phyloP scores from a whole-genome alignment of 306 rosid genomes.

The Quercus bicolor region DNA sequence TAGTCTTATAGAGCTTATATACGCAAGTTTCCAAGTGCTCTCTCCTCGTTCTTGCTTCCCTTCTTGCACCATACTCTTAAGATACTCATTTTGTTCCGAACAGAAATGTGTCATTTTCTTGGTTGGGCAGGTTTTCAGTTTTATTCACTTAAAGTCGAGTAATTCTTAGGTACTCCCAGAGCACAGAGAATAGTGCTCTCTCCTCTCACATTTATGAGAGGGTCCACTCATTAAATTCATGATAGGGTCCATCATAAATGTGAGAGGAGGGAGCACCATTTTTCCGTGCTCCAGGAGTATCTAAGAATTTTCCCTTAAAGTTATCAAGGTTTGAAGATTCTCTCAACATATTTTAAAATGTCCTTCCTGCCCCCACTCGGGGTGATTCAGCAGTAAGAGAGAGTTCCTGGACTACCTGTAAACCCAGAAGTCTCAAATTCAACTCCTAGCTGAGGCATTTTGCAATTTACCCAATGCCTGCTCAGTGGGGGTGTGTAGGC shows the following conservation, averaged over 20 bases:
- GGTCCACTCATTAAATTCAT: too few species aligned
- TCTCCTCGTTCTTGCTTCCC: neutral
- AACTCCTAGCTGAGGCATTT: too few species aligned
- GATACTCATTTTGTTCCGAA: neutral
- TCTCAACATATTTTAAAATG: neutral
- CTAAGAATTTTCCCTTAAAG: neutral
- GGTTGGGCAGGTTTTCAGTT: neutral
- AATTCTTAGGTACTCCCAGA: neutral
- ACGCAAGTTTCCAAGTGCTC: slow-evolving; percentile 4
- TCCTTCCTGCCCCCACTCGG: neutral
- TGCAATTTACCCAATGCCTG: too few species aligned
- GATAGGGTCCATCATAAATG: too few species aligned
- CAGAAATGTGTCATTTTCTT: neutral
- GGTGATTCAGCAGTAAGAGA: too few species aligned
- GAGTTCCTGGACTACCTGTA: too few species aligned
- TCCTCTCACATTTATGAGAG: too few species aligned
- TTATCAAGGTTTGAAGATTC: neutral
- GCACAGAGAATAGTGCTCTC: too few species aligned
- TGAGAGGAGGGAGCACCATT: too few species aligned
- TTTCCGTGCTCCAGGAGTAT: too few species aligned
- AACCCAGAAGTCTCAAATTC: too few species aligned
- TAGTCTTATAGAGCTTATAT: slow-evolving; percentile 26
- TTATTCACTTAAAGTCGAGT: neutral
- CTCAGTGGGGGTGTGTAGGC: too few species aligned
- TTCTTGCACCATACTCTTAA: neutral